These are phyloP conservation scores for Pyrenula massariospora DNA, from an alignment of 495 filamentous ascomycete genomes.

Conservation along the genomic window DNA sequence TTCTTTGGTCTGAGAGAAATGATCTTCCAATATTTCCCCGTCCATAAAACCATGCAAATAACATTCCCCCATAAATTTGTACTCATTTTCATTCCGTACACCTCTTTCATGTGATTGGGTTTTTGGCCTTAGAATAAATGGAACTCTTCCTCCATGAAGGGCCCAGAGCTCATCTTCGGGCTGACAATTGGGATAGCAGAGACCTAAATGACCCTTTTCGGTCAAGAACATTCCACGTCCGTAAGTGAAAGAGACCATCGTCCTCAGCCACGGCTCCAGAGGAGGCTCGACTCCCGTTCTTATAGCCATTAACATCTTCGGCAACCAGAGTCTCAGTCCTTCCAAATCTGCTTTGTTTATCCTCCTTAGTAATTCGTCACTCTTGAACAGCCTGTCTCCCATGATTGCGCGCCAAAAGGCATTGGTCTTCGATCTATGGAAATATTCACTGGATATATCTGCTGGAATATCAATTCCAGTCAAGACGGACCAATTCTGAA, in stretches of 20 bases:
- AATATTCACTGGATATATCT: not conserved
- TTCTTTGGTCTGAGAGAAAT: not conserved
- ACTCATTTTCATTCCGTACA: not conserved
- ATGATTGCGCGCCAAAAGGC: not conserved
- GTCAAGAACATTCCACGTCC: not conserved
- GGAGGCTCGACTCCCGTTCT: not conserved
- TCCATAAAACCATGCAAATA: constrained; percentile 13
- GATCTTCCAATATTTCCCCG: constrained; percentile 2
- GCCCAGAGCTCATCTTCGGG: not conserved
- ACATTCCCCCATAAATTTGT: constrained; percentile 8
- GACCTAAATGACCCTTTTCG: not conserved
- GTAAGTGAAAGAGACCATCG: not conserved
- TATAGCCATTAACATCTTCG: not conserved
- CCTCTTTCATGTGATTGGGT: not conserved
- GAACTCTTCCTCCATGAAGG: not conserved
- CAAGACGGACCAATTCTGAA: not conserved
- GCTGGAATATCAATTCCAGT: not conserved
- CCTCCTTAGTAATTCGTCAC: not conserved
- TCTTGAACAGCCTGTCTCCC: not conserved
- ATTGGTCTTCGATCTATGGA: not conserved
- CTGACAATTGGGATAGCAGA: not conserved
- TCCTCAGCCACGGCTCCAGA: not conserved
- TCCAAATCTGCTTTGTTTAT: not conserved
- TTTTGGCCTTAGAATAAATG: not conserved
- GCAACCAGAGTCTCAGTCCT: not conserved